Percentiles rank a stretch among this genome's conserved stretches.
phyloP scores from a whole-genome alignment of 805 yeast species.

The Jamesozyma gamospora region DNA sequence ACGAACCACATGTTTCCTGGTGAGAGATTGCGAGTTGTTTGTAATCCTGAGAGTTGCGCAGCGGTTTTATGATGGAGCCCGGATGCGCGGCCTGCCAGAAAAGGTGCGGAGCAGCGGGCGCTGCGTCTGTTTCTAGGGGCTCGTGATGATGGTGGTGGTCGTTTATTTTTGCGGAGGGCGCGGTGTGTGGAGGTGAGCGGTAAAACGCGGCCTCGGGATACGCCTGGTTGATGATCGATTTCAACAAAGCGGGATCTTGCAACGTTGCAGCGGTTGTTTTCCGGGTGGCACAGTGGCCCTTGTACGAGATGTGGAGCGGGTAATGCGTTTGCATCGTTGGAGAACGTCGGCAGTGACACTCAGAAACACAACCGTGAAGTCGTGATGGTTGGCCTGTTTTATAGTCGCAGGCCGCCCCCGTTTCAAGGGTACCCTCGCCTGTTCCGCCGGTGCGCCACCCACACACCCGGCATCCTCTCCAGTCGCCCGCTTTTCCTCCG shows the following conservation, averaged over 20 bases:
- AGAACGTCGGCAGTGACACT: too few relatives aligned
- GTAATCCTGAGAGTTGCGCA: not conserved
- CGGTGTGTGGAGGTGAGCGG: not conserved
- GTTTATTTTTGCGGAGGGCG: not conserved
- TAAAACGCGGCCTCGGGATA: not conserved
- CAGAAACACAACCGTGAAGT: too few relatives aligned
- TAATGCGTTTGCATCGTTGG: not conserved
- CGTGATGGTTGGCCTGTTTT: too few relatives aligned
- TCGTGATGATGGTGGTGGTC: not conserved
- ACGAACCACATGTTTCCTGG: not conserved
- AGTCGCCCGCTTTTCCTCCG: not conserved
- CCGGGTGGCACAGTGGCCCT: not conserved
- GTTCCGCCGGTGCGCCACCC: not conserved
- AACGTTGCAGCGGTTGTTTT: not conserved
- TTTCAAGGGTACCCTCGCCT: too few relatives aligned
- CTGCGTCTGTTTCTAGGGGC: too few relatives aligned
- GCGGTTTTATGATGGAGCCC: not conserved
- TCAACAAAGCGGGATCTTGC: not conserved
- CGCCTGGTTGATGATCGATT: constrained; percentile 2
- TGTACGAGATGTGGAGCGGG: constrained; percentile 1
- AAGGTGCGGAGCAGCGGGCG: not conserved
- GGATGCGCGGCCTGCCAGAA: not conserved
- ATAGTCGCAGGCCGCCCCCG: too few relatives aligned
- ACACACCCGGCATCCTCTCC: not conserved
- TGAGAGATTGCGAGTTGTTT: not conserved